Evolutionary conservation across 805 yeast species (phyloP), one percentile per base, ranked within the genome.

Genomic region (Middelhovenomyces tepae): DNA sequence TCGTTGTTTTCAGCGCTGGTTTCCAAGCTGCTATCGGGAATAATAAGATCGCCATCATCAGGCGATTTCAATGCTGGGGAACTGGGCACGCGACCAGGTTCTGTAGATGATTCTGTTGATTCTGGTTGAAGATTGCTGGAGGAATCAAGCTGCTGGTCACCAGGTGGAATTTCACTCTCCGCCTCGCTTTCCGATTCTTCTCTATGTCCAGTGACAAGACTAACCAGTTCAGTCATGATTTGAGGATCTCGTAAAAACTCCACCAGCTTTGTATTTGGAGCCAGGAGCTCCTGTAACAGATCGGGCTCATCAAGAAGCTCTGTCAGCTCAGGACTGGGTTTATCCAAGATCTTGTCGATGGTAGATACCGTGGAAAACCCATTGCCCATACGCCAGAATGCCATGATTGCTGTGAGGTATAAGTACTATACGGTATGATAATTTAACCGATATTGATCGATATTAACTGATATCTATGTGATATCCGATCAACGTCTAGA

Each of bases 181-280:
- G 27, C 21, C 22, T 13, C 24, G 18, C 18, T 27, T 24, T 20
- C 24, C 29, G 30, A 21, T 7, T 13, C 34, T 11, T 28, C 34
- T 4, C 31, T 32, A 8, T 31, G 10, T 11, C 39, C 40, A 16
- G 40, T 40, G 14, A 42, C 43, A 20, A 47, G 27, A 21, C 32
- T 15, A 19, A 89, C 73, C 37, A 89, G 67, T 36, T 74, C 73
- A 33, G 65, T 68, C 39, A 89, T 55, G 10, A 84, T 73, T 34
- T 76, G 81, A 10, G 91, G 86, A 50, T 82, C 83, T 42, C 89
- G 69, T 35, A 91, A 63, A 47, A 78, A 78, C 47, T 85, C 91
- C 24, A 87, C 65, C 31, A 91, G 67, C 50, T 80, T 78, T 28
- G 78, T 68, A 53, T 81, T 81, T 13, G 85, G 76, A 15, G 79